phyloP scores from a whole-genome alignment of 306 rosid genomes.

The Cajanus cajan region DNA sequence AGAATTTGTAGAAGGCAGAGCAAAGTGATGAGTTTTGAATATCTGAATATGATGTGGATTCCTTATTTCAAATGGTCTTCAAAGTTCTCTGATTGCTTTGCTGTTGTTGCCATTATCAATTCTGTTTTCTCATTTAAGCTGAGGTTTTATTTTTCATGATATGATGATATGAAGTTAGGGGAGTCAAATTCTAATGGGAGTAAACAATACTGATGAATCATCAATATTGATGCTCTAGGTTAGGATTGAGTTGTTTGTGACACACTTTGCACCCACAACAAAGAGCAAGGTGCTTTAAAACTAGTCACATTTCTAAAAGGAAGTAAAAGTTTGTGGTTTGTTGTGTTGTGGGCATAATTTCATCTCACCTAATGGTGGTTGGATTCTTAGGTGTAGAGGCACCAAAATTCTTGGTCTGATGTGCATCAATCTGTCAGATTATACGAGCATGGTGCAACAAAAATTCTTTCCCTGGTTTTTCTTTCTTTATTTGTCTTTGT shows the following conservation, averaged over 20 bases:
- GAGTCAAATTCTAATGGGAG: background rate
- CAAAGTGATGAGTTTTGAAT: constrained; percentile 38
- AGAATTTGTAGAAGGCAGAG: constrained; percentile 22
- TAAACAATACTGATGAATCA: background rate
- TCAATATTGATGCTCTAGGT: no score
- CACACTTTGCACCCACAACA: no score
- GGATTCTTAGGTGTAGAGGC: background rate
- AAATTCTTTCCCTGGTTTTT: background rate
- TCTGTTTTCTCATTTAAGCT: background rate
- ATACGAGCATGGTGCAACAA: constrained; percentile 52
- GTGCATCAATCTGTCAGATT: constrained; percentile 31
- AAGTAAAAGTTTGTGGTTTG: background rate
- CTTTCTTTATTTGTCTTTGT: constrained; percentile 24
- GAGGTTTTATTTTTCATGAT: background rate
- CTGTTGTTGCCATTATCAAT: background rate
- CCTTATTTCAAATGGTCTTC: constrained; percentile 28
- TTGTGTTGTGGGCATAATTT: no score
- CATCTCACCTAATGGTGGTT: background rate
- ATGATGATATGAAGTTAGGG: background rate
- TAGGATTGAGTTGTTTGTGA: no score
- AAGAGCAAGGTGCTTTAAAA: background rate
- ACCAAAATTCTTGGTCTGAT: constrained; percentile 43
- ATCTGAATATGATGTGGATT: constrained; percentile 37
- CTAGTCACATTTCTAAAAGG: background rate
- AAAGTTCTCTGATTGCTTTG: constrained; percentile 52